A percentile compares a stretch with the other conserved stretches of the same genome.
These are phyloP conservation scores for Fusarium domesticum DNA, from an alignment of 2,329 filamentous ascomycete genomes.

Conservation along the genomic window DNA sequence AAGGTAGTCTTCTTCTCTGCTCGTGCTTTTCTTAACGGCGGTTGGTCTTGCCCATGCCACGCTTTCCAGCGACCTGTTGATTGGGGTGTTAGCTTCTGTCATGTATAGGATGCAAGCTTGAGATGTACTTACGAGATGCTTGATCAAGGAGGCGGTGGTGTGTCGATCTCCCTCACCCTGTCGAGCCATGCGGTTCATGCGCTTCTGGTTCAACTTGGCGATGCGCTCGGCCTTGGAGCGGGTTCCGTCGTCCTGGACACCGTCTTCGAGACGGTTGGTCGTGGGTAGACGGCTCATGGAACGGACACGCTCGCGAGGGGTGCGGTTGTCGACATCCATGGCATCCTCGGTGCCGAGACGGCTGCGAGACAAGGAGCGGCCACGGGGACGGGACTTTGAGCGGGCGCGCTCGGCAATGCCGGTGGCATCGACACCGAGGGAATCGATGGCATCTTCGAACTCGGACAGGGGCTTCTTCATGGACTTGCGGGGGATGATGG, in stretches of 20 bases:
- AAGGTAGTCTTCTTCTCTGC: not conserved
- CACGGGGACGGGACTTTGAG: constrained; percentile 61
- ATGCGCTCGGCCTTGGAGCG: constrained; percentile 80
- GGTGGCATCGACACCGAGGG: constrained; percentile 79
- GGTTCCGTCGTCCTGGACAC: constrained; percentile 64
- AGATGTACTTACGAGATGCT: constrained; percentile 74
- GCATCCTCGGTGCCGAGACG: constrained; percentile 62
- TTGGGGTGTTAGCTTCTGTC: constrained; percentile 9
- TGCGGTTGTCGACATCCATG: constrained; percentile 67
- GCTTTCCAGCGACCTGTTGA: constrained; percentile 77
- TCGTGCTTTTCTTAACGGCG: constrained; percentile 52
- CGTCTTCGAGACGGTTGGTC: constrained; percentile 69
- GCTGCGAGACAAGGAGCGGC: constrained; percentile 65
- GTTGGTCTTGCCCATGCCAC: constrained; percentile 85
- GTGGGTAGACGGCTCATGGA: constrained; percentile 67
- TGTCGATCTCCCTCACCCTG: constrained; percentile 97
- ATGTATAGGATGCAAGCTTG: not conserved
- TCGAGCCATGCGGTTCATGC: constrained; percentile 97
- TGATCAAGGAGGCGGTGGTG: constrained; percentile 73
- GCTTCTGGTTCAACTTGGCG: constrained; percentile 89
- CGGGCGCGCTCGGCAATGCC: constrained; percentile 71
- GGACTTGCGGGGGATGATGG: constrained; percentile 81
- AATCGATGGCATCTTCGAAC: constrained; percentile 81
- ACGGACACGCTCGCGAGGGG: constrained; percentile 57
- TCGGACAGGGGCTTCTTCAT: constrained; percentile 80